These are phyloP conservation scores for Beauveria pseudobassiana DNA, from an alignment of 2,329 filamentous ascomycete genomes.

Conservation along the genomic window DNA sequence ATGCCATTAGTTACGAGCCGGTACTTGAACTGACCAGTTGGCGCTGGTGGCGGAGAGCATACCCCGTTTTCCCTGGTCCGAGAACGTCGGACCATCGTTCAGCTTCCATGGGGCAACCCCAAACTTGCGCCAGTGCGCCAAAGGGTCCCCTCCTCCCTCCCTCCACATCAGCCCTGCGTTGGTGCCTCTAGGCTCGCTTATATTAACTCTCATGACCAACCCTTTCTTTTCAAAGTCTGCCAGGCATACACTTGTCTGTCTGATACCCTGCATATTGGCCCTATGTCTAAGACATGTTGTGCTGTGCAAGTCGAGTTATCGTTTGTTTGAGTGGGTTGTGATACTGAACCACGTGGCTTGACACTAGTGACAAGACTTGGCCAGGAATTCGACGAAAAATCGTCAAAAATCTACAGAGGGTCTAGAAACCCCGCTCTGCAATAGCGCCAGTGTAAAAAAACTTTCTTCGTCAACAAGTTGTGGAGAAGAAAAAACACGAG, in stretches of 20 bases:
- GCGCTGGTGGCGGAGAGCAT: neutral
- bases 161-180: neutral
- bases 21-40: neutral
- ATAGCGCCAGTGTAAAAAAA: neutral
- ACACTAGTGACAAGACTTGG: neutral
- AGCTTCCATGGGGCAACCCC: neutral
- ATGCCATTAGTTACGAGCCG: neutral
- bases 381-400: neutral
- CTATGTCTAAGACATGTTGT: neutral
- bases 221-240: neutral
- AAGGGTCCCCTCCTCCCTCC: neutral
- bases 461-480: neutral
- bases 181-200: neutral
- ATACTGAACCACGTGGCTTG: slow-evolving; percentile 6
- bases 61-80: neutral
- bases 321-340: neutral
- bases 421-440: neutral
- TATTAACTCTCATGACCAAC: neutral
- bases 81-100: slow-evolving; percentile 1
- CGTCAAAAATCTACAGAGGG: neutral
- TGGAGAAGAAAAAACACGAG: neutral
- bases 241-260: neutral
- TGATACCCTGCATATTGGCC: neutral
- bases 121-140: neutral
- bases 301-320: neutral